Base-by-base conservation (phyloP, 2,329 filamentous ascomycete species). In the Arthrobotrys iridis region DNA sequence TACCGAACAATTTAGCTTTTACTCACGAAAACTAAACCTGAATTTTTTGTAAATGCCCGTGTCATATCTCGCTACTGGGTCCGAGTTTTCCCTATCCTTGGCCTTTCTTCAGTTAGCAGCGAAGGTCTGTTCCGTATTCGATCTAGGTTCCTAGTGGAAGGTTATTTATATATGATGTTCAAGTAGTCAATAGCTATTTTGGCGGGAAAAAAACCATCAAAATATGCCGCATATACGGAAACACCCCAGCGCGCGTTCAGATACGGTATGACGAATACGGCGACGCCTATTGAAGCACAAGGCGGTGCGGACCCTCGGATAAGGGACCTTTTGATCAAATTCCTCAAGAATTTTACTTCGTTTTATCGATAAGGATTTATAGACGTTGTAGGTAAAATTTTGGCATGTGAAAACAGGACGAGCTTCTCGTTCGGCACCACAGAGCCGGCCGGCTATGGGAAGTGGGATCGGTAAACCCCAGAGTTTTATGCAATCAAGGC, bases 31-130 rank as follows among this genome's bases (percentile, higher is more conserved):
- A 55, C 50, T 55, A 55, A 55, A 55, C 50, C 50, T 37, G 50
- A 55, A 55, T 37, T 55, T 22, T 22, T 55, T 55, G 5, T 2
- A n/a, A 48, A 48, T 26, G 22, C 4, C 8, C n/a, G 40, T 22
- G 60, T 26, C 24, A 22, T 13, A 30, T 11, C 7, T 50, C 20
- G 4, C 43, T 24, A 10, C 55, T 55, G 55, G 18, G 59, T 41
- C 71, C 71, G 71, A 62, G 71, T 63, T 68, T 68, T 75, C 71
- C 71, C 71, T 75, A 75, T 68, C 71, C 71, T 68, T 63, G 57
- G 20, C 35, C 28, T 26, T 15, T 35, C 35, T 22, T 30, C 6
- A 55, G 30, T 3, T 22, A 24, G 15, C 15, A 40, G 52, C 41
- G 50, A 28, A 60, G 50, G 43, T 55, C 15, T 20, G 15, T 10